Percentiles rank a stretch among this genome's conserved stretches.
These are phyloP conservation scores for Ophiocordyceps camponoti-leonardi DNA, from an alignment of 2,329 filamentous ascomycete genomes.

Conservation along the genomic window DNA sequence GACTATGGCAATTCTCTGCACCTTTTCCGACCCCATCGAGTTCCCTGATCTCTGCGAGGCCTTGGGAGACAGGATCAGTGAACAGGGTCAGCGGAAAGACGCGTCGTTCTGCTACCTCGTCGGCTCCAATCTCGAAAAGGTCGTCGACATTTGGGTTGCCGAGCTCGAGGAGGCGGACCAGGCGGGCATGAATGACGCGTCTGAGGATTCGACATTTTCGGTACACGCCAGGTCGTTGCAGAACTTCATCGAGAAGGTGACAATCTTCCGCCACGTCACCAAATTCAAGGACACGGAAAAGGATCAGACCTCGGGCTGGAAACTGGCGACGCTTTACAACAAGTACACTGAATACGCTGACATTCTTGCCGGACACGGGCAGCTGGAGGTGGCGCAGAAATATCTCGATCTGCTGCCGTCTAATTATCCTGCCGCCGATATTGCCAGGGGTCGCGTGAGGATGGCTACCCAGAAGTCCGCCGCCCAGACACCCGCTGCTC, in stretches of 20 bases:
- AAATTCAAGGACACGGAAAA: conserved; percentile 75
- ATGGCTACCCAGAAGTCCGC: conserved; percentile 50
- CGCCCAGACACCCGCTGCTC: conserved; percentile 9
- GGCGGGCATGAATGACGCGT: conserved; percentile 49
- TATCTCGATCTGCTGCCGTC: conserved; percentile 78
- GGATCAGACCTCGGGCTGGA: conserved; percentile 62
- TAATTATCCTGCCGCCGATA: conserved; percentile 71
- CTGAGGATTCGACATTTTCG: conserved; percentile 70
- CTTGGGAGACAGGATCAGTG: conserved; percentile 77
- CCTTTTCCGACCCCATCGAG: conserved; percentile 77
- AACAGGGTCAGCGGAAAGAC: conserved; percentile 64
- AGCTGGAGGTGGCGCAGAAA: conserved; percentile 70
- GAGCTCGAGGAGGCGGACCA: conserved; percentile 77
- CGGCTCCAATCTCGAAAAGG: conserved; percentile 93
- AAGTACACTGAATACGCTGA: conserved; percentile 97
- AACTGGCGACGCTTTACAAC: conserved; percentile 71
- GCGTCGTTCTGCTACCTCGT: conserved; percentile 94
- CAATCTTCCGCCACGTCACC: conserved; percentile 84
- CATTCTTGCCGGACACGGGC: conserved; percentile 79
- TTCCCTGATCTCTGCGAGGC: conserved; percentile 93
- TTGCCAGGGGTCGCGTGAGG: conserved; percentile 70
- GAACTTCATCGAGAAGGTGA: conserved; percentile 95
- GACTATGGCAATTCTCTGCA: conserved; percentile 88
- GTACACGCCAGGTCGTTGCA: conserved; percentile 80
- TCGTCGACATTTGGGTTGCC: conserved; percentile 82